Conservation (phyloP, 306 rosid species). For the Quercus suber region DNA sequence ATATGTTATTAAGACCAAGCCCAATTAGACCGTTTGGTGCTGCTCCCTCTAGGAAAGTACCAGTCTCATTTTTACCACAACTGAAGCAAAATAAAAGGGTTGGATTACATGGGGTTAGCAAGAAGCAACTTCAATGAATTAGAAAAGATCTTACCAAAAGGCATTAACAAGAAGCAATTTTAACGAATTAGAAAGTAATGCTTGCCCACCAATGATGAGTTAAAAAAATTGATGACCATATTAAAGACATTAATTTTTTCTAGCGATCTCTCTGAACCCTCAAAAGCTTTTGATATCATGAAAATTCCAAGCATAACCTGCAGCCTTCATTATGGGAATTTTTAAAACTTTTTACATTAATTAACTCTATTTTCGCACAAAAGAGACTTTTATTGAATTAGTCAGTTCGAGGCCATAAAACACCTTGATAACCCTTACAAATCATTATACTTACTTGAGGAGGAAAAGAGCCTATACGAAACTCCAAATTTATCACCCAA, state of each 20-base stretch:
- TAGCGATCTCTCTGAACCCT: neutral
- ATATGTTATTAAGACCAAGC: slow-evolving; percentile 61
- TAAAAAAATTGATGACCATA: neutral
- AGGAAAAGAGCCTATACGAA: too few species aligned
- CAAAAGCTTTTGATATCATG: neutral
- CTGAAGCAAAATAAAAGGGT: slow-evolving; percentile 37
- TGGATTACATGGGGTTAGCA: neutral
- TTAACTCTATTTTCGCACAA: too few species aligned
- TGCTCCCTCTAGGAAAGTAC: slow-evolving; percentile 53
- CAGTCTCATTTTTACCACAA: slow-evolving; percentile 75
- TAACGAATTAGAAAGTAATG: slow-evolving; percentile 15
- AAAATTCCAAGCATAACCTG: slow-evolving; percentile 2
- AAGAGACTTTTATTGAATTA: too few species aligned
- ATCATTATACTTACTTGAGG: too few species aligned
- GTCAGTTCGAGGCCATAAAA: too few species aligned
- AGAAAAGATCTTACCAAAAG: too few species aligned
- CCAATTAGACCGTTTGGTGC: slow-evolving; percentile 89
- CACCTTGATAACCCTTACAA: too few species aligned
- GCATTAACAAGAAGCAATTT: too few species aligned
- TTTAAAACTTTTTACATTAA: neutral
- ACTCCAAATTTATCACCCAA: too few species aligned
- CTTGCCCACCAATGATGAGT: neutral
- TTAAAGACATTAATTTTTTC: neutral
- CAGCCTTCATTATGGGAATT: neutral
- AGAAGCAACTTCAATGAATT: too few species aligned